A percentile compares a stretch with the other conserved stretches of the same genome.
Evolutionary conservation across 2,329 filamentous ascomycete species (phyloP).

Genomic region (Xylaria digitata): DNA sequence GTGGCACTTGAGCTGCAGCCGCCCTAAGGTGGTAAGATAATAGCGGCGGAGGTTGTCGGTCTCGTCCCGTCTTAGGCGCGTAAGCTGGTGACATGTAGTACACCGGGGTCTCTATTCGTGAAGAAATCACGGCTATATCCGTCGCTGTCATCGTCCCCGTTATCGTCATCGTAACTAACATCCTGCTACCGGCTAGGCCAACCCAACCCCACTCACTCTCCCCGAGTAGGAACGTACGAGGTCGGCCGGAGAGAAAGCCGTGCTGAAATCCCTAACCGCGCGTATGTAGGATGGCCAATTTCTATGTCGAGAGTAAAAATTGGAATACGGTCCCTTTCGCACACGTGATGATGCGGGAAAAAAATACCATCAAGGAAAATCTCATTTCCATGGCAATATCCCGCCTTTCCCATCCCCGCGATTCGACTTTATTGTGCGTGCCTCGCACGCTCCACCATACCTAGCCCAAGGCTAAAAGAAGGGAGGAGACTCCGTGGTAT

Average conservation of each 20-base stretch:
- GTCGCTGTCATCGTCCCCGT: neutral
- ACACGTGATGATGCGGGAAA: neutral
- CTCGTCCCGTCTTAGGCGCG: neutral
- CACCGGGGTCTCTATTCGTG: neutral
- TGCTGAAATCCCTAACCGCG: no score
- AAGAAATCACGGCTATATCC: neutral
- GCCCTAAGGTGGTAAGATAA: neutral
- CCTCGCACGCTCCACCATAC: neutral
- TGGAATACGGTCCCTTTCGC: neutral
- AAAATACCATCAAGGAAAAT: no score
- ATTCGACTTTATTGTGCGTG: neutral
- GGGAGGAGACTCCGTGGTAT: neutral
- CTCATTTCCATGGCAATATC: neutral
- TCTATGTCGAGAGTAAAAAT: neutral
- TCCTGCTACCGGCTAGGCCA: neutral
- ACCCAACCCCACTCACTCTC: neutral
- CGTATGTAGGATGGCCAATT: neutral
- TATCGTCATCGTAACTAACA: neutral
- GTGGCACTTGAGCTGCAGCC: neutral
- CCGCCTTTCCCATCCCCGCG: neutral
- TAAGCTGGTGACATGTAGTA: neutral
- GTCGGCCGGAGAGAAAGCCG: neutral
- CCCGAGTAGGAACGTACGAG: neutral
- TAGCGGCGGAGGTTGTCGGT: neutral
- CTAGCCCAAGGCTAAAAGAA: neutral